Evolutionary conservation across 306 rosid species (phyloP).

Genomic region (Prunus padus): DNA sequence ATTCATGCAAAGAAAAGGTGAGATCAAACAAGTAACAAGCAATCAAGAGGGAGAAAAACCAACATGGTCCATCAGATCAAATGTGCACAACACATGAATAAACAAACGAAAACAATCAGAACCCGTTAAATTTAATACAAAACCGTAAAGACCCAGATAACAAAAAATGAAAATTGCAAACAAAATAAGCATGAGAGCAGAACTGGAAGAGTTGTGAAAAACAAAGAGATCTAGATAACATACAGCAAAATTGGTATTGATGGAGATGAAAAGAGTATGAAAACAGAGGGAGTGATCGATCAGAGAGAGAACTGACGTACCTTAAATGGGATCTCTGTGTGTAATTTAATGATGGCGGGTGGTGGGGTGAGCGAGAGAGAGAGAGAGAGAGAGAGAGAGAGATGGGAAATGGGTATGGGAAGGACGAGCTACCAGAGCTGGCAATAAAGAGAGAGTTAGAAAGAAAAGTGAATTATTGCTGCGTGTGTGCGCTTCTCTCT

Average conservation of each 20-base stretch:
- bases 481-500: constrained; percentile 50
- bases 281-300: constrained; percentile 9
- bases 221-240: constrained; percentile 18
- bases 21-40: constrained; percentile 16
- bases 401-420: constrained; percentile 38
- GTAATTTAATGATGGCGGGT: constrained; percentile 23
- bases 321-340: constrained; percentile 53
- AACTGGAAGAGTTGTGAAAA: neutral
- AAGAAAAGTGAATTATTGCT: constrained; percentile 78
- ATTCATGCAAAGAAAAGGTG: neutral
- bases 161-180: constrained; percentile 8
- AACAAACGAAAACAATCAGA: constrained; percentile 23
- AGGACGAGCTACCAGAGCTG: constrained; percentile 75
- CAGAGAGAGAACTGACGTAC: constrained; percentile 42
- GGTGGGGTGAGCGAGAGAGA: constrained; percentile 27
- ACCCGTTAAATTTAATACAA: constrained; percentile 35
- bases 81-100: constrained; percentile 1
- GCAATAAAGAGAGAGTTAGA: constrained; percentile 66
- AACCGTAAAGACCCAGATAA: constrained; percentile 28
- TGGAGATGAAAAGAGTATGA: constrained; percentile 1
- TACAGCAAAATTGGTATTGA: constrained; percentile 20
- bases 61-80: constrained; percentile 37
- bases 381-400: constrained; percentile 19
- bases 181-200: constrained; percentile 15
- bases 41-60: constrained; percentile 18